Evolutionary conservation across 345 rosid genomes (phyloP), one percentile per base, ranked within the genome.

Genomic region (Sisymbrium altissimum): DNA sequence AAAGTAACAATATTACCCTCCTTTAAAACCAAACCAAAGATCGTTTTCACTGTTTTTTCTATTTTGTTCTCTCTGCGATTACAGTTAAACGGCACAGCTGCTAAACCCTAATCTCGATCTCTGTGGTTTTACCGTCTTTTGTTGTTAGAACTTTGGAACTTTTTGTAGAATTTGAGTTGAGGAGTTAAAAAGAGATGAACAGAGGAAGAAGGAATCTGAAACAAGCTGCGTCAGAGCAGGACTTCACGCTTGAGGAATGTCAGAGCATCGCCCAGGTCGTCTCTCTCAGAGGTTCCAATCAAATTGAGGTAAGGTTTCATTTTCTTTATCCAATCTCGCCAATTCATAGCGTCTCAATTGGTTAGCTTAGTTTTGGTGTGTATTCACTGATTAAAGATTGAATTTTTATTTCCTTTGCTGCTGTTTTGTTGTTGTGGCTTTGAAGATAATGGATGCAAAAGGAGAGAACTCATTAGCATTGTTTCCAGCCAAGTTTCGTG

Each of bases 401-500:
- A 56, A 18, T 69, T 70, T 69, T 46, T 21, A 19, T 52, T n/a
- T 41, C 5, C 4, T n/a, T n/a, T n/a, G n/a, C n/a, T n/a, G n/a
- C n/a, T n/a, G n/a, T n/a, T n/a, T n/a, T n/a, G n/a, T n/a, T 18
- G 13, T 5, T 7, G 29, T 70, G 6, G 45, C 46, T 55, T 23
- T 72, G 66, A 54, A 94, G 95, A 95, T 94, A 58, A 84, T 86
- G 84, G 97, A 92, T 70, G 85, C 80, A 13, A 76, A 78, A 74
- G 96, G 93, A 55, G 85, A 81, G 61, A 86, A 83, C 75, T 87
- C 91, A 21, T 72, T 95, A 61, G 97, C 99, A 5, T 55, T 91
- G 53, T 86, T 95, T 78, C 99, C 97, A 15, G 97, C 95, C 8
- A 95, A 91, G 76, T 91, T 95, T 81, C 95, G 89, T 48, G 93